These are phyloP conservation scores for Lophiotrema nucula DNA, from an alignment of 495 filamentous ascomycete genomes.

Conservation along the genomic window DNA sequence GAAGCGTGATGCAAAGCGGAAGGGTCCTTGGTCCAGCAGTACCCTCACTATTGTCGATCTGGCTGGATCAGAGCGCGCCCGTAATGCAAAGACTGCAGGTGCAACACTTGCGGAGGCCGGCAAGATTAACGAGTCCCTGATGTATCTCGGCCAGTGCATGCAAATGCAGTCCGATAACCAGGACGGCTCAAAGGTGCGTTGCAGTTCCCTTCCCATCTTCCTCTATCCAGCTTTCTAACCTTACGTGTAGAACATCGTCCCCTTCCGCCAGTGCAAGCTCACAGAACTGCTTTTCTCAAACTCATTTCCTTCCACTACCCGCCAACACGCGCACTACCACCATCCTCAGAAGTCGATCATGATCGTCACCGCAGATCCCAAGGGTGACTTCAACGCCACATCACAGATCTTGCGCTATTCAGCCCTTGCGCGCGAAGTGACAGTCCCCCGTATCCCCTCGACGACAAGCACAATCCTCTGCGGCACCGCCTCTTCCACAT, in stretches of 20 bases:
- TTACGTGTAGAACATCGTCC: slow-evolving; percentile 71
- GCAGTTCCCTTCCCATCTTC: slow-evolving; percentile 2
- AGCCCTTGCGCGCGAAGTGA: slow-evolving; percentile 88
- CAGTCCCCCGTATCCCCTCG: slow-evolving; percentile 83
- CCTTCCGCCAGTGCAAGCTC: slow-evolving; percentile 93
- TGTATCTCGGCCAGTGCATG: slow-evolving; percentile 96
- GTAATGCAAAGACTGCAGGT: slow-evolving; percentile 89
- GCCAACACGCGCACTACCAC: slow-evolving; percentile 29
- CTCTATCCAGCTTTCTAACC: background rate
- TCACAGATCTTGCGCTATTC: slow-evolving; percentile 95
- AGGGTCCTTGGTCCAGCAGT: slow-evolving; percentile 70
- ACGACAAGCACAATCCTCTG: slow-evolving; percentile 63
- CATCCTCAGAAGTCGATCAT: slow-evolving; percentile 84
- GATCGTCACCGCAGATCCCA: slow-evolving; percentile 93
- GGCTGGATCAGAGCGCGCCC: slow-evolving; percentile 85
- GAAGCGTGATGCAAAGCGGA: slow-evolving; percentile 61
- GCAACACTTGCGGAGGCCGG: slow-evolving; percentile 91
- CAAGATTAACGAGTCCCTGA: slow-evolving; percentile 95
- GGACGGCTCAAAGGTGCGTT: slow-evolving; percentile 67
- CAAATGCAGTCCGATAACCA: slow-evolving; percentile 88
- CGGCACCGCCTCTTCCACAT: slow-evolving; percentile 42
- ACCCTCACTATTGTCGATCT: slow-evolving; percentile 89
- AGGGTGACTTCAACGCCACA: slow-evolving; percentile 94
- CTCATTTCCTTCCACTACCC: slow-evolving; percentile 66
- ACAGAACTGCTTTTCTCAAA: slow-evolving; percentile 97